A percentile compares a stretch with the other conserved stretches of the same genome.
Evolutionary conservation across 139 green algal genomes (phyloP).

Genomic region (Auxenochlorella pyrenoidosa): DNA sequence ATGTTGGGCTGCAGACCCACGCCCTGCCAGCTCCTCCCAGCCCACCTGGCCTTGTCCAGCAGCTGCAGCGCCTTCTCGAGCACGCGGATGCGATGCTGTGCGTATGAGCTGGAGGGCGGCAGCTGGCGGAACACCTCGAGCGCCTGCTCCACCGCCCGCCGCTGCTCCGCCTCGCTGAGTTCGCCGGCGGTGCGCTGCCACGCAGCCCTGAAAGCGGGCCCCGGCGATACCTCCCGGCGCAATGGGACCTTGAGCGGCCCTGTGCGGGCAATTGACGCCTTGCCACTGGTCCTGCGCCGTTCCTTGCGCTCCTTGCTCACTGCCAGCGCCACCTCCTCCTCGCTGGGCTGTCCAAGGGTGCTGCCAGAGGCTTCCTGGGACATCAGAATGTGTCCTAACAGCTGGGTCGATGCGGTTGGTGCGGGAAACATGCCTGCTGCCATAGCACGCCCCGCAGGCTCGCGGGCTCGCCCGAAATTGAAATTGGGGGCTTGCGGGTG

Average conservation of each 20-base stretch:
- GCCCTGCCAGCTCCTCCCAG: no score
- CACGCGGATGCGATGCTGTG: conserved; percentile 41
- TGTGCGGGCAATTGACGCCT: conserved; percentile 11
- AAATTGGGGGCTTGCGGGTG: no score
- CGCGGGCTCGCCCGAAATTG: no score
- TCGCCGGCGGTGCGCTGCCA: conserved; percentile 25
- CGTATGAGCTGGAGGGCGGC: conserved; percentile 33
- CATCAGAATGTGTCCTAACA: no score
- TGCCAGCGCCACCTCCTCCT: neutral
- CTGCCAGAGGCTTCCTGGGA: no score
- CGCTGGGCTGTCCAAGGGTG: no score
- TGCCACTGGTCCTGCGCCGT: neutral
- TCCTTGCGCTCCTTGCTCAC: conserved; percentile 13
- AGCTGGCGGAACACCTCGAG: conserved; percentile 27
- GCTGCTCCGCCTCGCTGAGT: conserved; percentile 27
- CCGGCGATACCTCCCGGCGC: neutral
- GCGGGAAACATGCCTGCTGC: no score
- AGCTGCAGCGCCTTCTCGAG: conserved; percentile 45
- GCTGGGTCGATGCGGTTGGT: no score
- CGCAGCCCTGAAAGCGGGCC: neutral
- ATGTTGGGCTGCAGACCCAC: neutral
- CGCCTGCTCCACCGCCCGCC: conserved; percentile 18
- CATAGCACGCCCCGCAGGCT: no score
- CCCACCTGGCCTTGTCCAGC: conserved; percentile 29
- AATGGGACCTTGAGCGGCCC: conserved; percentile 2